phyloP scores from a whole-genome alignment of 768 basidiomycete species.

The Leucocoprinus sp. region DNA sequence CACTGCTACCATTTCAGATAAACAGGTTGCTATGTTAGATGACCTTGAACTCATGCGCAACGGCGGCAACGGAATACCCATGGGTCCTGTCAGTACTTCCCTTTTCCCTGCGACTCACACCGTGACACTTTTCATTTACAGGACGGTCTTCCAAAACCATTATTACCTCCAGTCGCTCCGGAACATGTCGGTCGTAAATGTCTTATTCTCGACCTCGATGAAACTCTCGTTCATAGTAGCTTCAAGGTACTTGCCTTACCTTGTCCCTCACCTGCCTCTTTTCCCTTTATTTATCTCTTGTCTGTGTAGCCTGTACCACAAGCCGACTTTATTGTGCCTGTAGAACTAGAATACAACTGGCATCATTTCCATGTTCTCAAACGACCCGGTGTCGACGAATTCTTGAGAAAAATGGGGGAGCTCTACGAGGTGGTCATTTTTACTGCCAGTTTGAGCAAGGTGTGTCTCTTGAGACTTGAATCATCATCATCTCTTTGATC shows the following conservation, averaged over 20 bases:
- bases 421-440: slow-evolving; percentile 97
- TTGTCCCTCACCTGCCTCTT: background rate
- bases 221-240: slow-evolving; percentile 93
- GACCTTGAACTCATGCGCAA: slow-evolving; percentile 81
- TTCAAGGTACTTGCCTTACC: slow-evolving; percentile 67
- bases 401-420: slow-evolving; percentile 95
- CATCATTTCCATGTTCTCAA: slow-evolving; percentile 99
- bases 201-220: slow-evolving; percentile 92
- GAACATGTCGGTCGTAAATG: slow-evolving; percentile 89
- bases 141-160: slow-evolving; percentile 83
- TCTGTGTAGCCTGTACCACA: slow-evolving; percentile 70
- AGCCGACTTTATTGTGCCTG: slow-evolving; percentile 96
- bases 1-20: slow-evolving; percentile 58
- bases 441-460: slow-evolving; percentile 98
- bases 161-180: slow-evolving; percentile 78
- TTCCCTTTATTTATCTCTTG: slow-evolving; percentile 1
- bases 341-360: slow-evolving; percentile 97
- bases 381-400: slow-evolving; percentile 94
- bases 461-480: slow-evolving; percentile 26
- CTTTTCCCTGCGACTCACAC: background rate
- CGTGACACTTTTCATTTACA: slow-evolving; percentile 21
- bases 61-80: slow-evolving; percentile 91
- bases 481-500: slow-evolving; percentile 2
- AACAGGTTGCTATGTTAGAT: slow-evolving; percentile 49
- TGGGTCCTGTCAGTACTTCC: slow-evolving; percentile 63